Evolutionary conservation across 2,329 filamentous ascomycete species (phyloP).

Genomic region (Epichloe scottii): DNA sequence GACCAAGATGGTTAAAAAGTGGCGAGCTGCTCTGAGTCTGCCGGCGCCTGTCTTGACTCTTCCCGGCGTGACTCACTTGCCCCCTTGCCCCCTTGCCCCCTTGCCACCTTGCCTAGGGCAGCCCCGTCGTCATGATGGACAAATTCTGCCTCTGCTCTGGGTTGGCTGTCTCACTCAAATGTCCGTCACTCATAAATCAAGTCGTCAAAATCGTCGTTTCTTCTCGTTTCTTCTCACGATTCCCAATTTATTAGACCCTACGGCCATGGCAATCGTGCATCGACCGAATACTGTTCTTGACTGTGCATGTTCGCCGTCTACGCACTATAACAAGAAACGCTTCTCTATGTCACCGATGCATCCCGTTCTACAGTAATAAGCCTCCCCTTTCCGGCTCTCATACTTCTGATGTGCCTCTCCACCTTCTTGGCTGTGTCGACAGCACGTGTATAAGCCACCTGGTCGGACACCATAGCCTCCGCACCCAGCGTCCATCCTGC

Average conservation of each 20-base stretch:
- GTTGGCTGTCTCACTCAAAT: too few species aligned
- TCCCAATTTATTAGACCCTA: constrained; percentile 38
- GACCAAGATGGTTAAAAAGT: too few species aligned
- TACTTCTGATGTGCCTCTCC: constrained; percentile 34
- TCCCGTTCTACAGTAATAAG: constrained; percentile 38
- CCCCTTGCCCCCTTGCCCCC: too few species aligned
- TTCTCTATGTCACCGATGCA: neutral
- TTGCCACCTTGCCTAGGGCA: too few species aligned
- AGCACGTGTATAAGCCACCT: constrained; percentile 22
- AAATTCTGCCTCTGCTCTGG: too few species aligned
- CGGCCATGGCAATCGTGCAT: constrained; percentile 35
- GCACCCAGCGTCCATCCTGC: constrained; percentile 29
- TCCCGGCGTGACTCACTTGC: too few species aligned
- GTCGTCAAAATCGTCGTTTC: constrained; percentile 28
- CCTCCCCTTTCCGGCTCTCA: constrained; percentile 34
- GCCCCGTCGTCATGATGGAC: too few species aligned
- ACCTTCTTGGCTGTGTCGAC: constrained; percentile 26
- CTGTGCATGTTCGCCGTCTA: constrained; percentile 1
- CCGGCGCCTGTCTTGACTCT: too few species aligned
- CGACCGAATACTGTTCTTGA: constrained; percentile 29
- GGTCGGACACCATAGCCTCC: constrained; percentile 21
- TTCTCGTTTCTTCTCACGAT: constrained; percentile 34
- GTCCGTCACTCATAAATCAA: too few species aligned
- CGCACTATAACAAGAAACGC: too few species aligned
- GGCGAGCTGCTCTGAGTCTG: too few species aligned